phyloP scores from a whole-genome alignment of 2,329 filamentous ascomycete genomes.

The Epichloe glyceriae region DNA sequence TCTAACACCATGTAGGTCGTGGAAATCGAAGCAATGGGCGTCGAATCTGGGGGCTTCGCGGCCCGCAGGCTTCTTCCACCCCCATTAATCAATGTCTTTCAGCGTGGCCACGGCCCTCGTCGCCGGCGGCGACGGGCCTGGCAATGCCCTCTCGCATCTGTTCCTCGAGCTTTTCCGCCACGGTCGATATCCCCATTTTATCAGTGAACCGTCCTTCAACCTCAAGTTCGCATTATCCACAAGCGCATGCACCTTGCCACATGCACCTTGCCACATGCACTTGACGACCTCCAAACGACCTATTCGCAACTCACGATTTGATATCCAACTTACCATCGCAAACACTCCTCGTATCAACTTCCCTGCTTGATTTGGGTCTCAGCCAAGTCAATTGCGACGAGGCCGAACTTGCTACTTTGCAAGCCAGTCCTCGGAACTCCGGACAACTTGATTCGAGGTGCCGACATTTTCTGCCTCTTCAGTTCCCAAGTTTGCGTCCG shows the following conservation, averaged over 20 bases:
- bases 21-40: slow-evolving; percentile 23
- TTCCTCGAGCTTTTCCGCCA: slow-evolving; percentile 1
- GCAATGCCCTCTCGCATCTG: slow-evolving; percentile 4
- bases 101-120: neutral
- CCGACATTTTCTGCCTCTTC: too few species aligned
- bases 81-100: neutral
- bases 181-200: neutral
- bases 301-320: neutral
- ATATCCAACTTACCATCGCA: neutral
- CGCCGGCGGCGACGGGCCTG: neutral
- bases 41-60: slow-evolving; percentile 14
- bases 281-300: neutral
- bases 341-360: neutral
- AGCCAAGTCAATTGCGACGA: neutral
- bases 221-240: neutral
- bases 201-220: neutral
- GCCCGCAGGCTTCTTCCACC: slow-evolving; percentile 2
- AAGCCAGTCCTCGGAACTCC: neutral
- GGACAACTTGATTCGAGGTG: neutral
- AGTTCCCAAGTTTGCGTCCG: too few species aligned
- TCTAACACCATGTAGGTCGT: slow-evolving; percentile 12
- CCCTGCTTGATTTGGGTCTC: neutral
- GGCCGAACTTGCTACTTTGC: neutral
- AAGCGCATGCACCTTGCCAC: neutral
- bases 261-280: neutral